These are phyloP conservation scores for Wickerhamomyces rabaulensis DNA, from an alignment of 805 yeast species.

Conservation along the genomic window DNA sequence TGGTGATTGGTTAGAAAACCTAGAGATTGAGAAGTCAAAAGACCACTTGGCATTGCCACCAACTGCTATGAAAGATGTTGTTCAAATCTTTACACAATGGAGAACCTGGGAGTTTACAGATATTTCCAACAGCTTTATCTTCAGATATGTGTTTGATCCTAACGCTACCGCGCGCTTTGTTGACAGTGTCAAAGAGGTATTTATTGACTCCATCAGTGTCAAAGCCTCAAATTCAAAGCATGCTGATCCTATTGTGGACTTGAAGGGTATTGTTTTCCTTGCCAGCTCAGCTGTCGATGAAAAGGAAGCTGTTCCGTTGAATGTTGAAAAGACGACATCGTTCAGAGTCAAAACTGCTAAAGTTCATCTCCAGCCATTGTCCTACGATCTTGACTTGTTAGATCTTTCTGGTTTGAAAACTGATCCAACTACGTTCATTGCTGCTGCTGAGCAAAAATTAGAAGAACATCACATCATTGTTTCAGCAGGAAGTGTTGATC, in stretches of 20 bases:
- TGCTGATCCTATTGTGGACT: not conserved
- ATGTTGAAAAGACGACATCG: not conserved
- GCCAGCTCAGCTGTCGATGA: not conserved
- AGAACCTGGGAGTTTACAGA: conserved; percentile 85
- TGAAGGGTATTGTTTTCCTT: not conserved
- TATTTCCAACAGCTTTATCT: conserved; percentile 51
- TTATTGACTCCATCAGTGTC: conserved; percentile 2
- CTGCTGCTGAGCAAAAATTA: not conserved
- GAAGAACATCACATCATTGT: not conserved
- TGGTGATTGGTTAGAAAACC: conserved; percentile 36
- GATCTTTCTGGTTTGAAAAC: not conserved
- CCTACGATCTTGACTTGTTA: not conserved
- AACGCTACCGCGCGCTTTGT: not conserved
- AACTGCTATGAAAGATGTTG: conserved; percentile 50
- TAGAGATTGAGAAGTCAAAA: conserved; percentile 27
- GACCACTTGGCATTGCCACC: conserved; percentile 40
- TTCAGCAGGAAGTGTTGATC: not conserved
- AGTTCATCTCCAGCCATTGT: not conserved
- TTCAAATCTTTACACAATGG: conserved; percentile 67
- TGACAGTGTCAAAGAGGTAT: not conserved
- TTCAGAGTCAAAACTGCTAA: not conserved
- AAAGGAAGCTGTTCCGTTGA: not conserved
- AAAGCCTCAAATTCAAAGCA: not conserved
- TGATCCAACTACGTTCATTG: not conserved
- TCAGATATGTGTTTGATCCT: conserved; percentile 39